Conservation (phyloP, 495 filamentous ascomycete species). For the Aspergillus saccharolyticus region DNA sequence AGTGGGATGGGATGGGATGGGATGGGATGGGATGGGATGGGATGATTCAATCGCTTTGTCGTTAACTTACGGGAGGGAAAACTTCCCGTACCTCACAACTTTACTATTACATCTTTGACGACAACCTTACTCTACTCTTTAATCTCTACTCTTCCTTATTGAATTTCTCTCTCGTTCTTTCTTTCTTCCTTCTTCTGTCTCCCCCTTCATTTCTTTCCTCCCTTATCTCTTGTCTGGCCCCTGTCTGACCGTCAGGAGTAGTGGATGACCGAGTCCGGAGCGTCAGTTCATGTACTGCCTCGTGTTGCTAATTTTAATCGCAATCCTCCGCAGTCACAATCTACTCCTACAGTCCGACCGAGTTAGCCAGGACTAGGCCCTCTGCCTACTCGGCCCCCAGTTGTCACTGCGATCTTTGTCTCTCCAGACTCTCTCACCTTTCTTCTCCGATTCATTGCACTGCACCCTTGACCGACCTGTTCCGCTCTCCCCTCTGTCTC, state of each 20-base stretch:
- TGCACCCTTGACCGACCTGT: not conserved
- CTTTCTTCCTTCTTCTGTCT: not conserved
- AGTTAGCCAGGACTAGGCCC: not conserved
- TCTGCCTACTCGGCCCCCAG: not conserved
- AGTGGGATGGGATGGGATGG: not conserved
- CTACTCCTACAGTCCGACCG: too few species aligned
- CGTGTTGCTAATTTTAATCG: constrained; percentile 6
- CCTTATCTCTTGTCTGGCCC: not conserved
- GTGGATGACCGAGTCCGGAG: not conserved
- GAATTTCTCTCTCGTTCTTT: too few species aligned
- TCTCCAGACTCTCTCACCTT: not conserved
- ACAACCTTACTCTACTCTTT: too few species aligned
- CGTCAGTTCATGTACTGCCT: not conserved
- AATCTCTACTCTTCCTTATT: too few species aligned
- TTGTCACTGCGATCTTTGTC: not conserved
- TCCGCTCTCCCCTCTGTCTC: not conserved
- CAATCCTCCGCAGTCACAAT: not conserved
- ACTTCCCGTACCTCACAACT: too few species aligned
- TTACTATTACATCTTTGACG: too few species aligned
- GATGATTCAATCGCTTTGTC: too few species aligned
- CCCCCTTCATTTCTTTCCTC: too few species aligned
- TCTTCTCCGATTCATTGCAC: not conserved
- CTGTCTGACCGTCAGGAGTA: not conserved
- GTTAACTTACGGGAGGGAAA: too few species aligned
- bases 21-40: too few species aligned